phyloP scores from a whole-genome alignment of 805 yeast species.

The Zygosaccharomyces siamensis region DNA sequence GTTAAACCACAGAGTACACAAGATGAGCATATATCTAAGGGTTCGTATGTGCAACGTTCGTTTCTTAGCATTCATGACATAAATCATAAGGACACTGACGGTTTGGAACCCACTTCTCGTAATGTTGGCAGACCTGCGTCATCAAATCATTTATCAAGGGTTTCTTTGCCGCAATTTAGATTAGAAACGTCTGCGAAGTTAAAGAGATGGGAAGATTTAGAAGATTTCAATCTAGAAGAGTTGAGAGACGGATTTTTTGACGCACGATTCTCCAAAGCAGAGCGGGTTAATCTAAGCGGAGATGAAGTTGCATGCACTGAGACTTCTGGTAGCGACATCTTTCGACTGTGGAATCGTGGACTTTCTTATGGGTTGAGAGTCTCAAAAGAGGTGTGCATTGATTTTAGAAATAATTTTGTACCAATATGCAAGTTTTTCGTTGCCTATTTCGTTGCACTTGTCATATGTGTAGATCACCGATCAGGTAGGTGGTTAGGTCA shows the following conservation, averaged over 20 bases:
- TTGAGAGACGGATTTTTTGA: conserved; percentile 47
- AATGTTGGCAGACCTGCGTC: conserved; percentile 2
- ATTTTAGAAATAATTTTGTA: conserved; percentile 4
- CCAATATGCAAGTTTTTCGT: conserved; percentile 33
- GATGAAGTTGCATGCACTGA: conserved; percentile 4
- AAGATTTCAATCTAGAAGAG: conserved; percentile 40
- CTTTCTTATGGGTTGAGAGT: background rate
- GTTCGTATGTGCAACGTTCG: conserved; percentile 27
- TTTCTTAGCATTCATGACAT: conserved; percentile 20
- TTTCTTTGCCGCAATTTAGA: conserved; percentile 36
- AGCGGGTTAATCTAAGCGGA: conserved; percentile 4
- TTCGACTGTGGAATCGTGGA: background rate
- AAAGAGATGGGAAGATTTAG: conserved; percentile 33
- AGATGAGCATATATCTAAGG: conserved; percentile 18
- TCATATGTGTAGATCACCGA: conserved; percentile 38
- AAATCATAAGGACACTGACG: conserved; percentile 4
- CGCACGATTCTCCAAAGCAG: conserved; percentile 37
- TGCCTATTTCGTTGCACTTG: conserved; percentile 39
- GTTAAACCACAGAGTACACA: background rate
- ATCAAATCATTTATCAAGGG: conserved; percentile 25
- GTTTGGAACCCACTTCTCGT: background rate
- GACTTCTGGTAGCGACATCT: background rate
- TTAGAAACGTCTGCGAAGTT: conserved; percentile 28
- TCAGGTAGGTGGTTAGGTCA: conserved; percentile 43
- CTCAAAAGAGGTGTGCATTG: background rate